These are phyloP conservation scores for Umbelopsis vinacea DNA, from an alignment of 192 early-diverging fungal species.

Conservation along the genomic window DNA sequence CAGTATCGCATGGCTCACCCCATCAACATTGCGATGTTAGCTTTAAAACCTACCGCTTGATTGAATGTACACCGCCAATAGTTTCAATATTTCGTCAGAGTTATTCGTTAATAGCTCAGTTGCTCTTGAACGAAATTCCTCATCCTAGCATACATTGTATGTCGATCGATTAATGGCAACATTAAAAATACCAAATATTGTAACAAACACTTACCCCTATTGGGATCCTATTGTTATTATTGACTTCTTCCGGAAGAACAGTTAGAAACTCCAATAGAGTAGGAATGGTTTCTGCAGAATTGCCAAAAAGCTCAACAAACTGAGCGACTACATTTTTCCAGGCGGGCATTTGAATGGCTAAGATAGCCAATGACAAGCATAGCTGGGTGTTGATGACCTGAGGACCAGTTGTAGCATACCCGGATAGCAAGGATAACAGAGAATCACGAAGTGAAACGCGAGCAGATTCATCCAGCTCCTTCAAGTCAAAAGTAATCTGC, in stretches of 20 bases:
- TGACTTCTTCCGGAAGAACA: conserved; percentile 88
- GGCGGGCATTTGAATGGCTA: conserved; percentile 77
- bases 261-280: conserved; percentile 82
- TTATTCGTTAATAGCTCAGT: conserved; percentile 66
- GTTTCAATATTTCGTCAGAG: conserved; percentile 67
- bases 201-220: conserved; percentile 55
- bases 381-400: conserved; percentile 80
- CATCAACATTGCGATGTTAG: neutral
- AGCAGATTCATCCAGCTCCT: conserved; percentile 71
- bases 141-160: conserved; percentile 46
- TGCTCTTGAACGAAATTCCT: conserved; percentile 61
- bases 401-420: conserved; percentile 56
- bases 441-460: conserved; percentile 75
- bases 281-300: conserved; percentile 59
- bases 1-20: neutral
- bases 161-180: neutral
- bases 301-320: conserved; percentile 71
- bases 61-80: conserved; percentile 74
- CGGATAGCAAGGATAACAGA: conserved; percentile 69
- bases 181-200: conserved; percentile 23
- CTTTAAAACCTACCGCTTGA: conserved; percentile 49
- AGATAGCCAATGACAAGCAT: conserved; percentile 79
- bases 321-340: conserved; percentile 85
- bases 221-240: conserved; percentile 63
- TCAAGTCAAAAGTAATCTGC: conserved; percentile 80